phyloP scores from a whole-genome alignment of 257 asterid species.

The Hygrophila difformis region DNA sequence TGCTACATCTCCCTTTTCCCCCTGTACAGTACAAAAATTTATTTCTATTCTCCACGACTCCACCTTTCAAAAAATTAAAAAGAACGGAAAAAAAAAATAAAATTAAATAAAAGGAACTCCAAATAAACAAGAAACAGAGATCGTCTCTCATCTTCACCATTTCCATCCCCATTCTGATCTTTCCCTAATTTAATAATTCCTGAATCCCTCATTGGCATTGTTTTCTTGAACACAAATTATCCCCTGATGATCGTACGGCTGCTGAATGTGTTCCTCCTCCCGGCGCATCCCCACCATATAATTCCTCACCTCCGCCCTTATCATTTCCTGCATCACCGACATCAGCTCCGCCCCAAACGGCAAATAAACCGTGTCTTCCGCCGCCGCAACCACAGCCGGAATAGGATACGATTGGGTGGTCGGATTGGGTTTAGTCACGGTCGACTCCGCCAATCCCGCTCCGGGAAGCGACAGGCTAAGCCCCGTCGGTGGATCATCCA shows the following conservation, averaged over 20 bases:
- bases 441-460: slow-evolving; percentile 28
- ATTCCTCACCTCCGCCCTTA: slow-evolving; percentile 65
- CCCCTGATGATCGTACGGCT: slow-evolving; percentile 16
- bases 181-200: slow-evolving; percentile 32
- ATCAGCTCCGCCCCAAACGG: slow-evolving; percentile 52
- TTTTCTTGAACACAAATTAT: slow-evolving; percentile 57
- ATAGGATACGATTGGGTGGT: slow-evolving; percentile 12
- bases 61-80: background rate
- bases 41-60: slow-evolving; percentile 13
- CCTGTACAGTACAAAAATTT: slow-evolving; percentile 40
- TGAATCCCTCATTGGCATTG: slow-evolving; percentile 40
- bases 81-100: no score
- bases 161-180: background rate
- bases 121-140: slow-evolving; percentile 40
- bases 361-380: slow-evolving; percentile 33
- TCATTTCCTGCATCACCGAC: slow-evolving; percentile 85
- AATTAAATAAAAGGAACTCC: no score
- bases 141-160: slow-evolving; percentile 25
- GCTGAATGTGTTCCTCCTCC: slow-evolving; percentile 31
- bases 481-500: slow-evolving; percentile 51
- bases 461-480: slow-evolving; percentile 84
- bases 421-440: slow-evolving; percentile 12
- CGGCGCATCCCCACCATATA: slow-evolving; percentile 60
- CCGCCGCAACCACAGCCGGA: background rate
- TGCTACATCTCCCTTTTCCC: slow-evolving; percentile 7